phyloP scores from a whole-genome alignment of 371 early-diverging fungal genomes.

The Mortierella sp. region DNA sequence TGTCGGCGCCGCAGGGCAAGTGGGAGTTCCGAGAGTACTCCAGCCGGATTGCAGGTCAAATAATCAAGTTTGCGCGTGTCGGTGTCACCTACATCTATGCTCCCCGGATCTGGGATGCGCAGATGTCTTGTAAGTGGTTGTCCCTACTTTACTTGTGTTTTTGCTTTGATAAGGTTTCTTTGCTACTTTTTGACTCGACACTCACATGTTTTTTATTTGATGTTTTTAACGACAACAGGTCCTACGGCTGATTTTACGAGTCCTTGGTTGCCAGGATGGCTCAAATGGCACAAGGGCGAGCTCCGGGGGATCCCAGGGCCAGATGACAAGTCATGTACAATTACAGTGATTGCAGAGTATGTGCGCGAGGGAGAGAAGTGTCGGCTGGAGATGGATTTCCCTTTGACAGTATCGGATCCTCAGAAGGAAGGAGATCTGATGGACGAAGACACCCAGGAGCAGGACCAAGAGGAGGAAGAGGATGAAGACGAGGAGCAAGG shows the following conservation, averaged over 20 bases:
- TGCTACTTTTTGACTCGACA: neutral
- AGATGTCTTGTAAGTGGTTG: conserved; percentile 61
- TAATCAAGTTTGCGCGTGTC: conserved; percentile 67
- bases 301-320: conserved; percentile 68
- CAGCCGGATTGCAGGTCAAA: conserved; percentile 67
- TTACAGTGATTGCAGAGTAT: conserved; percentile 68
- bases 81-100: conserved; percentile 68
- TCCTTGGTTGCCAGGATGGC: conserved; percentile 74
- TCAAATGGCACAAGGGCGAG: conserved; percentile 71
- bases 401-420: conserved; percentile 43
- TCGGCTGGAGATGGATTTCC: conserved; percentile 55
- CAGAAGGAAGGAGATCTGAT: conserved; percentile 47
- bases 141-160: neutral
- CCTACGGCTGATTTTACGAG: conserved; percentile 70
- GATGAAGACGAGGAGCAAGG: conserved; percentile 10
- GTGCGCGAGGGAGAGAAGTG: conserved; percentile 64
- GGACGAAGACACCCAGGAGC: conserved; percentile 31
- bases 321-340: conserved; percentile 61
- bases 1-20: conserved; percentile 50
- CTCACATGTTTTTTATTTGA: neutral
- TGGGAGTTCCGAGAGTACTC: conserved; percentile 77
- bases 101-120: conserved; percentile 77
- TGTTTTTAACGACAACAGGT: conserved; percentile 32
- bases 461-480: conserved; percentile 15
- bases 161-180: neutral